Evolutionary conservation across 2,329 filamentous ascomycete genomes (phyloP).

Genomic region (Pseudocercospora cruenta): DNA sequence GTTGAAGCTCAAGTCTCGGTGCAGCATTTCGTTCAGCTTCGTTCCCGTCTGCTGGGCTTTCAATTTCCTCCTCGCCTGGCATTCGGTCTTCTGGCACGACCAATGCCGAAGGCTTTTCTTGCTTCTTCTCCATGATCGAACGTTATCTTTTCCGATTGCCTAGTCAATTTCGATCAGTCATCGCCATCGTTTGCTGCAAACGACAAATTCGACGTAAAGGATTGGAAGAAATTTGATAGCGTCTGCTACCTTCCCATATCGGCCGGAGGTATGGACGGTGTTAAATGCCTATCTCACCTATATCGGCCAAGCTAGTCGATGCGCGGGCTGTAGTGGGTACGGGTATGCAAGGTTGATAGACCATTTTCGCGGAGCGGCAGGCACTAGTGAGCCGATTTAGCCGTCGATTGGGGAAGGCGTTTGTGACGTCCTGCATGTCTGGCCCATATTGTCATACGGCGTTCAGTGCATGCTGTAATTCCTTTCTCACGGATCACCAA

Average conservation of each 20-base stretch:
- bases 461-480: neutral
- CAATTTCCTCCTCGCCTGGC: neutral
- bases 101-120: neutral
- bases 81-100: neutral
- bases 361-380: conserved; percentile 10
- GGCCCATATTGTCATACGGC: neutral
- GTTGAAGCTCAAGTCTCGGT: conserved; percentile 11
- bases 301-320: conserved; percentile 18
- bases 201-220: neutral
- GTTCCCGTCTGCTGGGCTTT: neutral
- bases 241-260: conserved; percentile 8
- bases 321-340: neutral
- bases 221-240: neutral
- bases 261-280: conserved; percentile 12
- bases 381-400: conserved; percentile 4
- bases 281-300: conserved; percentile 8
- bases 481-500: neutral
- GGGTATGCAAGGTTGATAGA: conserved; percentile 17
- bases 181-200: neutral
- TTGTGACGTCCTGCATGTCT: neutral
- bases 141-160: neutral
- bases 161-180: neutral
- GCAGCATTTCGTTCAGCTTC: neutral
- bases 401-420: neutral
- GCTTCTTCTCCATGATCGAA: conserved; percentile 6